Evolutionary conservation across 495 filamentous ascomycete species (phyloP).

Genomic region (Amphirosellinia nigrospora): DNA sequence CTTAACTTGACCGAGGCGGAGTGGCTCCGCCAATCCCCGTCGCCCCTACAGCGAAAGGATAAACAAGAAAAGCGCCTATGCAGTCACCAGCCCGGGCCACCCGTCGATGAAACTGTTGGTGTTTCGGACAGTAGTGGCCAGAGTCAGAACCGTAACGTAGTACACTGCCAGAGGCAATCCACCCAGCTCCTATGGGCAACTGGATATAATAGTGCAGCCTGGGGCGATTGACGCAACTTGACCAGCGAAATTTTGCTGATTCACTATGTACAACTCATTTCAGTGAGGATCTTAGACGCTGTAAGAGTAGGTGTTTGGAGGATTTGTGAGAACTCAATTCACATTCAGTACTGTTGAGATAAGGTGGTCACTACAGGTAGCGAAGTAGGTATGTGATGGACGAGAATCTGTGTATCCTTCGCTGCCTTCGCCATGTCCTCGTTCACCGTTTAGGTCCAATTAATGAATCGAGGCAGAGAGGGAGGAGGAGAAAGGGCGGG

Average conservation of each 20-base stretch:
- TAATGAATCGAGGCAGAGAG: not conserved
- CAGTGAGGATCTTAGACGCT: not conserved
- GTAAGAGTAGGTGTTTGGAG: not conserved
- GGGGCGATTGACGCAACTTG: not conserved
- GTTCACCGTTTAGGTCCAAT: not conserved
- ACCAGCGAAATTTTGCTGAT: not conserved
- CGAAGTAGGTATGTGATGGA: not conserved
- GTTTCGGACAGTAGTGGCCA: not conserved
- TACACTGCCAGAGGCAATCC: not conserved
- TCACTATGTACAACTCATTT: conserved; percentile 7
- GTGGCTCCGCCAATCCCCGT: conserved; percentile 49
- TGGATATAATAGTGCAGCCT: conserved; percentile 31
- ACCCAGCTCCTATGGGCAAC: conserved; percentile 30
- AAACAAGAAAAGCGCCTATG: conserved; percentile 23
- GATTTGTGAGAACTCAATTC: conserved; percentile 11
- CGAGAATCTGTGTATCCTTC: not conserved
- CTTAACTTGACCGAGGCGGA: conserved; percentile 44
- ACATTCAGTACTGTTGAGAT: not conserved
- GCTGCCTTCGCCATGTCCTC: not conserved
- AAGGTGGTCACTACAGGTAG: not conserved
- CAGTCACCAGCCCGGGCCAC: conserved; percentile 28
- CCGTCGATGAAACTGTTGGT: not conserved
- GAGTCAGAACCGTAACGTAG: not conserved
- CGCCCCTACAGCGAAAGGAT: conserved; percentile 31
- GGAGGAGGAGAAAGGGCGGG: too few relatives aligned